These are phyloP conservation scores for Alectoria sarmentosa DNA, from an alignment of 495 filamentous ascomycete genomes.

Conservation along the genomic window DNA sequence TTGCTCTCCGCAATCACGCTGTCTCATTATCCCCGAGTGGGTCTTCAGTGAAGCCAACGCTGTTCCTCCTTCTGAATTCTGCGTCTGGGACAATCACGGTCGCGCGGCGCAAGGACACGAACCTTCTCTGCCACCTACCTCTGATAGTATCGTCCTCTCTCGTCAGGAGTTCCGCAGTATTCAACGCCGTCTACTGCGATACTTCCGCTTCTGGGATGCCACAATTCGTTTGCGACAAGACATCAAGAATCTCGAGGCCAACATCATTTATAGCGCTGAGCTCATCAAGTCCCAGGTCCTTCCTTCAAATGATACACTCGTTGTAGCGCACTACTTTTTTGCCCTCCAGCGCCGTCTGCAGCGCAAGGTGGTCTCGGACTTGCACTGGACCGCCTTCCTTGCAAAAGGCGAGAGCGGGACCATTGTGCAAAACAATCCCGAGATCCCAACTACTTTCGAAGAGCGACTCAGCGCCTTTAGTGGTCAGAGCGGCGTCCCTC, in stretches of 20 bases:
- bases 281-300: constrained; percentile 1
- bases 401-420: constrained; percentile 1
- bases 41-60: constrained; percentile 1
- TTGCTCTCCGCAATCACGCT: not conserved
- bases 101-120: not conserved
- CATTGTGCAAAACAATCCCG: constrained; percentile 13
- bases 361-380: constrained; percentile 11
- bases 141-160: constrained; percentile 4
- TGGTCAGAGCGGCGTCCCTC: not conserved
- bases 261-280: not conserved
- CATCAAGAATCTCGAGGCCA: not conserved
- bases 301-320: not conserved
- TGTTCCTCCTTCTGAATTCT: not conserved
- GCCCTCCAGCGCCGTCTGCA: constrained; percentile 16
- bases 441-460: constrained; percentile 13
- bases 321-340: constrained; percentile 15
- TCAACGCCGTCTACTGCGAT: constrained; percentile 12
- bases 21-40: constrained; percentile 14
- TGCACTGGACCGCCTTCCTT: not conserved
- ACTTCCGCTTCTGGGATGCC: constrained; percentile 11
- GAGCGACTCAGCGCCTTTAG: not conserved
- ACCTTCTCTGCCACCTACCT: not conserved
- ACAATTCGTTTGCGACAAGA: not conserved
- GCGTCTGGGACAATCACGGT: constrained; percentile 6
- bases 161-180: constrained; percentile 4